Evolutionary conservation across 345 rosid species (phyloP).

Genomic region (Melastoma malabathricum): DNA sequence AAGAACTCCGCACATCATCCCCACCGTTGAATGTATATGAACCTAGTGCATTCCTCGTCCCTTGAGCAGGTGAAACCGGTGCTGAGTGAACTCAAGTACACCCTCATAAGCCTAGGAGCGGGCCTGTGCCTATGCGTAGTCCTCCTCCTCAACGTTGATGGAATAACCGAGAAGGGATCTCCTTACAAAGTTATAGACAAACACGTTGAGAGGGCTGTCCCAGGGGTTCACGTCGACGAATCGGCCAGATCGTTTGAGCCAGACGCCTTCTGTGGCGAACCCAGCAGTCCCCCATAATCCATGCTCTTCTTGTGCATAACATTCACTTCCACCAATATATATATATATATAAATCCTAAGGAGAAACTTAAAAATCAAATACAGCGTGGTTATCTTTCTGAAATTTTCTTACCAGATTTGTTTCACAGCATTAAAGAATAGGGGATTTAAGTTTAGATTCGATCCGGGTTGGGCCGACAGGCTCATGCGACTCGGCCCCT

Average conservation of each 20-base stretch:
- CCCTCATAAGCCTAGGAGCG: conserved; percentile 56
- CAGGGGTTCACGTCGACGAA: conserved; percentile 66
- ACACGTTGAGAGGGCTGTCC: conserved; percentile 35
- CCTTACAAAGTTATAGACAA: conserved; percentile 14
- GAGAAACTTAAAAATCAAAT: no score
- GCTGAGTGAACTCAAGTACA: conserved; percentile 61
- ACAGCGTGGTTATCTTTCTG: no score
- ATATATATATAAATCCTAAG: no score
- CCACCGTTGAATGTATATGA: no score
- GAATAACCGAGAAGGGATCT: conserved; percentile 18
- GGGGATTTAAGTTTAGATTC: no score
- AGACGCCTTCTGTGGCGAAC: conserved; percentile 78
- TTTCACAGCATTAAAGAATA: no score
- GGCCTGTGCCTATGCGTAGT: conserved; percentile 30
- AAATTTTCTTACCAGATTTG: no score
- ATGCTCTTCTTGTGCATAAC: neutral
- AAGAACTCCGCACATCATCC: neutral
- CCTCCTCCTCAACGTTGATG: conserved; percentile 39
- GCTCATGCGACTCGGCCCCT: no score
- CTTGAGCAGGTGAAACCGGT: conserved; percentile 67
- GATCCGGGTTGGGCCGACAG: no score
- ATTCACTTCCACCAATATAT: no score
- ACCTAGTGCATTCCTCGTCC: neutral
- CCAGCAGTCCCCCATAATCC: conserved; percentile 9
- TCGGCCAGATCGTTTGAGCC: conserved; percentile 79